phyloP scores from a whole-genome alignment of 2,329 filamentous ascomycete species.

The Exophiala sp. region DNA sequence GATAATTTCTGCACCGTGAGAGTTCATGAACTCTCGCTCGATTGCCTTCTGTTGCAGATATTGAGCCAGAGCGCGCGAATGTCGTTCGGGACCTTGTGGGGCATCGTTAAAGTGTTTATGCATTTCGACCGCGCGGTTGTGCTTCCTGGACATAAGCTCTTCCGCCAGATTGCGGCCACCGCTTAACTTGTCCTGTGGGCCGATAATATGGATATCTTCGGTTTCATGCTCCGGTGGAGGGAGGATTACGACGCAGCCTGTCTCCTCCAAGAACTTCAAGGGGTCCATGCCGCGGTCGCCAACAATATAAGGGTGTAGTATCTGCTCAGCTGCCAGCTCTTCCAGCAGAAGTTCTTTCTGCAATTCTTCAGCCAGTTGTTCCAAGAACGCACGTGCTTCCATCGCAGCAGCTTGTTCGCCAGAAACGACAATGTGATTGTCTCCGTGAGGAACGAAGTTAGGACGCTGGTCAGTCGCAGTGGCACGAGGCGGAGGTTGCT shows the following conservation, averaged over 20 bases:
- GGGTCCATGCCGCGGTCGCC: slow-evolving; percentile 75
- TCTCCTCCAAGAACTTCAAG: slow-evolving; percentile 84
- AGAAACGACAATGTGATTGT: slow-evolving; percentile 77
- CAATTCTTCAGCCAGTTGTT: slow-evolving; percentile 72
- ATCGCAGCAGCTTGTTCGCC: slow-evolving; percentile 83
- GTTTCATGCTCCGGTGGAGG: slow-evolving; percentile 73
- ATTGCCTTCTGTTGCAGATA: slow-evolving; percentile 81
- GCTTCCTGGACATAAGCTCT: slow-evolving; percentile 83
- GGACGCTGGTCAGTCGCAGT: slow-evolving; percentile 63
- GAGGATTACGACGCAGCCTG: slow-evolving; percentile 83
- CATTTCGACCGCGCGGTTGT: slow-evolving; percentile 78
- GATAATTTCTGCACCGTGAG: slow-evolving; percentile 83
- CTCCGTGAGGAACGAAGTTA: slow-evolving; percentile 66
- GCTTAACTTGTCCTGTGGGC: slow-evolving; percentile 69
- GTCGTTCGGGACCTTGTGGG: slow-evolving; percentile 66
- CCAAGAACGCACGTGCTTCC: slow-evolving; percentile 74
- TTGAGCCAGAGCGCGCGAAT: slow-evolving; percentile 81
- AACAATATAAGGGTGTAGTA: slow-evolving; percentile 91
- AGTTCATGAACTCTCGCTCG: slow-evolving; percentile 74
- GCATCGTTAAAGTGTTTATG: slow-evolving; percentile 73
- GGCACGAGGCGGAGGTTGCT: slow-evolving; percentile 63
- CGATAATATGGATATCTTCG: slow-evolving; percentile 80
- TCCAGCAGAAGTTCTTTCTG: slow-evolving; percentile 72
- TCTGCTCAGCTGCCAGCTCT: slow-evolving; percentile 76
- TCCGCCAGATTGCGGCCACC: slow-evolving; percentile 77